Base-by-base conservation (phyloP, 2,329 filamentous ascomycete genomes). In the Aspergillus pseudonomiae region DNA sequence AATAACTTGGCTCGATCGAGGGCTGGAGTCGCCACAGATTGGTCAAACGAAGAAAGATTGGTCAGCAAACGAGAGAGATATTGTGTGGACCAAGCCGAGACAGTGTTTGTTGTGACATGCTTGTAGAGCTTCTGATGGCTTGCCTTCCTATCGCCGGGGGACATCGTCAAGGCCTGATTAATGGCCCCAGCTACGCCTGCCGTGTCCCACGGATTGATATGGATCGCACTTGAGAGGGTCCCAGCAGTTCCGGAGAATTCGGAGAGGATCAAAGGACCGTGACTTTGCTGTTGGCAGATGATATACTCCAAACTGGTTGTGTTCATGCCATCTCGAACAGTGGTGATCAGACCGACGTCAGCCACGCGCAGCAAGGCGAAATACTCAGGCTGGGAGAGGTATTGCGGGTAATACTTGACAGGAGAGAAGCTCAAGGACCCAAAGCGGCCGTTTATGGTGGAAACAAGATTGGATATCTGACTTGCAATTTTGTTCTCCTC, bases 121-220 rank as follows among this genome's bases (percentile, higher is more conserved):
- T 88, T 83, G 80, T 96, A 96, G 11, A 97, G 86, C 67, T 87
- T 88, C 54, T 83, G 76, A 73, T 97, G 92, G 81, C 93, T 91
- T 26, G 84, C 80, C 69, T 84, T 79, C 66, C 91, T 91, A 70
- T 89, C 84, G 11, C 88, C 85, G 1, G 84, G 78, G 0, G 88
- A 81, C 91, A 96, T 94, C 30, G 86, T 90, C 63, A 98, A 84
- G 5, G 93, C 94, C 59, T 88, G 81, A 73, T 96, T 87, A 75
- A 98, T 94, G 67, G 93, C 89, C 59, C 90, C 87, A 5, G 94
- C 94, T 16, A 97, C 94, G 41, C 91, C 92, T 30, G 86, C 88
- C 60, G 94, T 85, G 75, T 97, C 93, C 93, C 94, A 98, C 1
- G 94, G 94, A 79, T 98, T 98, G 82, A 98, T 97, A 78, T 96